A percentile compares a stretch with the other conserved stretches of the same genome.
Evolutionary conservation across 257 asterid species (phyloP).

Genomic region (Lycium barbarum): DNA sequence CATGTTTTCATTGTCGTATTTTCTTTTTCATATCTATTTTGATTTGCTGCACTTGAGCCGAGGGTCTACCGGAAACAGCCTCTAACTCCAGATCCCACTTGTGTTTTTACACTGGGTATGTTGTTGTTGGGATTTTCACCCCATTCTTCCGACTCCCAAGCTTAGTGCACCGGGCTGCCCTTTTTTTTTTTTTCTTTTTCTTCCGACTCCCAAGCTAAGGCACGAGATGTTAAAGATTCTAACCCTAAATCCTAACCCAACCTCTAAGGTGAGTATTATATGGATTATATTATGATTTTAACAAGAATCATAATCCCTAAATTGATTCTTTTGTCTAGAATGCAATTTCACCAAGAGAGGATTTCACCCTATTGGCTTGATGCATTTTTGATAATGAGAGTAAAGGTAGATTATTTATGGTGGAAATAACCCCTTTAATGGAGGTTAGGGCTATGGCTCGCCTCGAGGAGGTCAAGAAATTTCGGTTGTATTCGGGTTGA

Average conservation of each 20-base stretch:
- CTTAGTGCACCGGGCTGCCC: too few relatives aligned
- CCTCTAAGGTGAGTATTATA: neutral
- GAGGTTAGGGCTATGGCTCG: neutral
- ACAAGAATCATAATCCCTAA: too few relatives aligned
- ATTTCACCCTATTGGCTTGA: neutral
- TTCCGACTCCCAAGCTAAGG: neutral
- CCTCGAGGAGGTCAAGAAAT: neutral
- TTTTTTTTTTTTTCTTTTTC: too few relatives aligned
- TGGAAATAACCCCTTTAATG: neutral
- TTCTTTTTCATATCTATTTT: too few relatives aligned
- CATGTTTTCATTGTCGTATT: too few relatives aligned
- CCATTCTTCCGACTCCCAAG: neutral
- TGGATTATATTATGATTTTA: neutral
- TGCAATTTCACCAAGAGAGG: too few relatives aligned
- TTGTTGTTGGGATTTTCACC: neutral
- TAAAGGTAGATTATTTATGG: neutral
- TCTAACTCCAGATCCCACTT: too few relatives aligned
- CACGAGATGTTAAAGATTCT: neutral
- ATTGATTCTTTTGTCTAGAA: too few relatives aligned
- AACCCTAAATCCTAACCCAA: conserved; percentile 9
- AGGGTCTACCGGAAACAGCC: too few relatives aligned
- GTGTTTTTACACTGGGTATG: too few relatives aligned
- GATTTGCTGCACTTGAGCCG: too few relatives aligned
- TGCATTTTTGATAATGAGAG: neutral
- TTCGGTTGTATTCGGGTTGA: neutral